Evolutionary conservation across 2,329 filamentous ascomycete genomes (phyloP), one percentile per base, ranked within the genome.

Genomic region (Didymellaceae sp.): DNA sequence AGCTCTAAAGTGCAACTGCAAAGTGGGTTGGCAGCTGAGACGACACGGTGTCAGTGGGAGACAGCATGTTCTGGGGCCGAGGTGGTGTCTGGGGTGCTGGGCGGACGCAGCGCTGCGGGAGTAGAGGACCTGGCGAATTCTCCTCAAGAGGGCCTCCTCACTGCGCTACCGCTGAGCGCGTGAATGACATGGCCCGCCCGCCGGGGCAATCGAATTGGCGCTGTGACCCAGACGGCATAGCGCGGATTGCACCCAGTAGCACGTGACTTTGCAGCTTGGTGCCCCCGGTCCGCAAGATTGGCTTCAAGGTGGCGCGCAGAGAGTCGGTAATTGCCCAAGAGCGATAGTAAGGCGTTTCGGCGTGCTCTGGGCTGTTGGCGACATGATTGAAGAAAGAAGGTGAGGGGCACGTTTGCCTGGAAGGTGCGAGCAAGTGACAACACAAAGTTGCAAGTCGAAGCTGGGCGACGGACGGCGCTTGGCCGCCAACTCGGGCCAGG

Each of bases 1-100:
- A 71, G 69, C 68, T 72, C 71, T 59, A 73, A 56, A 73, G 70
- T 44, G 59, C 60, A 58, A 52, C 54, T 56, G 59, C 56, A 46
- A 57, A 57, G 59, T 55, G 62, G 61, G 65, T 64, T 61, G 64
- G 55, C 56, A 57, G 61, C 45, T 54, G 58, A 43, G 55, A 55
- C 44, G 54, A 48, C 40, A 54, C 32, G 52, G 30, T 40, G 49
- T 50, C 41, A 43, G 33, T 45, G 47, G 55, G 59, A 55, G 53
- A 52, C 57, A 63, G 61, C 71, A 74, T 73, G 55, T 45, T 71
- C 58, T 53, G 61, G 51, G 34, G 46, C 48, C 44, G 49, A 40
- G 45, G 45, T 31, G 45, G 40, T 40, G 56, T 57, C 44, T 55
- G 53, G 48, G 30, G 55, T 46, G 53, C 42, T 57, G 59, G 40